Base-by-base conservation (phyloP, 83 land plant species). In the Thuja plicata region DNA sequence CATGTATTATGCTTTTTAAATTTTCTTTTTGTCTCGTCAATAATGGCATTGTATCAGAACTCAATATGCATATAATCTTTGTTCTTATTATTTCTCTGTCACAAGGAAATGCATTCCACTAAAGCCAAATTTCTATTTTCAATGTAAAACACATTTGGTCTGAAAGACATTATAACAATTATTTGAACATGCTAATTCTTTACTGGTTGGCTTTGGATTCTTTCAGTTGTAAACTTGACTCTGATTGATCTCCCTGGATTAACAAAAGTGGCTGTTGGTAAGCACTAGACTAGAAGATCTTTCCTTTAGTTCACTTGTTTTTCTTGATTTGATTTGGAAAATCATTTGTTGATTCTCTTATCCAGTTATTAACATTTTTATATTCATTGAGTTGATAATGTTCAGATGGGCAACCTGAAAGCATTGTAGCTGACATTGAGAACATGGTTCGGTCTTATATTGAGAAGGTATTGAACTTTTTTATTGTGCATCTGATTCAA, bases 211-310 rank as follows among this genome's bases (percentile, higher is more conserved):
- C 74, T 90, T 35, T 62, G 66, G 46, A 73, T 62, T 54, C 50
- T 91, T 77, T 89, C 96, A 96, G 98, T 96, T 86, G 98, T 96
- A 34, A 96, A 96, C 87, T 91, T 96, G 88, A 96, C 98, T 13
- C 84, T 96, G 82, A 95, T 96, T 85, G 98, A 96, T 92, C 92
- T 96, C 78, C 98, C 98, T 88, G 98, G 98, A 32, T 87, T 96
- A 62, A 96, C 98, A 50, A 96, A 96, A 87, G 94, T 96, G 91
- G 97, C 97, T 90, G 93, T 96, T 86, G 98, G 98, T 95, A 90
- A 88, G 88, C 24, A 30, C 35, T 38, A 27, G 40, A 52, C 17
- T 50, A 40, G 19, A 88, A 70, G n/a, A 40, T 11, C 19, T 87
- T 70, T 79, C 32, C 32, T 57, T 73, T 24, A 19, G 30, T 70